A percentile compares a stretch with the other conserved stretches of the same genome.
These are phyloP conservation scores for Gamarada debralockiae DNA, from an alignment of 495 filamentous ascomycete species.

Conservation along the genomic window DNA sequence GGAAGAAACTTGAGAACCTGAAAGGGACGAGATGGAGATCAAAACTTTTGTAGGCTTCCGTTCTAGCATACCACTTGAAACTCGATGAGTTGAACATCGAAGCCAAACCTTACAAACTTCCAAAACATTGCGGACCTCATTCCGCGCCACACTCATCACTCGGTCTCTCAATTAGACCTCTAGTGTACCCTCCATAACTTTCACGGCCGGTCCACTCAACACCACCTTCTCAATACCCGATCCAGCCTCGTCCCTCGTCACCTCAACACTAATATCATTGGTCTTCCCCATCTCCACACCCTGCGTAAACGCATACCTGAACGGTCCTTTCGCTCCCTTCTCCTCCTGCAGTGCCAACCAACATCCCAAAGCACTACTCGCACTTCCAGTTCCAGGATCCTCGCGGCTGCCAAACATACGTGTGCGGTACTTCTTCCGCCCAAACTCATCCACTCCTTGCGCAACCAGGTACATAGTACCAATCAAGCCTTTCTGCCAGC, in stretches of 20 bases:
- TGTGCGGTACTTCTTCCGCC: slow-evolving; percentile 30
- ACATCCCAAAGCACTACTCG: slow-evolving; percentile 49
- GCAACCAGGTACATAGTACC: slow-evolving; percentile 54
- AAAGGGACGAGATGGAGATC: too few relatives aligned
- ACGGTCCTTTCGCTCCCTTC: neutral
- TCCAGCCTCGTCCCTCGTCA: slow-evolving; percentile 30
- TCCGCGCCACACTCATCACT: too few relatives aligned
- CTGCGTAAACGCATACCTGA: slow-evolving; percentile 56
- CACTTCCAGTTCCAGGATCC: slow-evolving; percentile 68
- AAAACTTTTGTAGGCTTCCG: too few relatives aligned
- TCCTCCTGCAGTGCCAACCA: slow-evolving; percentile 50
- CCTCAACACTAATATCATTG: slow-evolving; percentile 50
- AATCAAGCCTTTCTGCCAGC: slow-evolving; percentile 50
- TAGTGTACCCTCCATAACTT: slow-evolving; percentile 52
- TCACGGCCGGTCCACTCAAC: slow-evolving; percentile 53
- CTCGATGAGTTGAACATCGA: too few relatives aligned
- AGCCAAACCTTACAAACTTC: too few relatives aligned
- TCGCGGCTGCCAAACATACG: slow-evolving; percentile 60
- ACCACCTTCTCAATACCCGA: slow-evolving; percentile 44
- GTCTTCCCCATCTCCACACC: slow-evolving; percentile 75
- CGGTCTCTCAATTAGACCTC: slow-evolving; percentile 2
- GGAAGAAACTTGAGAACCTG: too few relatives aligned
- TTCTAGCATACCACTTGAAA: too few relatives aligned
- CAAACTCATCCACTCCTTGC: slow-evolving; percentile 26
- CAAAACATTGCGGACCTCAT: too few relatives aligned